Conservation (phyloP, 2,329 filamentous ascomycete genomes). For the Colletotrichum coccodes region DNA sequence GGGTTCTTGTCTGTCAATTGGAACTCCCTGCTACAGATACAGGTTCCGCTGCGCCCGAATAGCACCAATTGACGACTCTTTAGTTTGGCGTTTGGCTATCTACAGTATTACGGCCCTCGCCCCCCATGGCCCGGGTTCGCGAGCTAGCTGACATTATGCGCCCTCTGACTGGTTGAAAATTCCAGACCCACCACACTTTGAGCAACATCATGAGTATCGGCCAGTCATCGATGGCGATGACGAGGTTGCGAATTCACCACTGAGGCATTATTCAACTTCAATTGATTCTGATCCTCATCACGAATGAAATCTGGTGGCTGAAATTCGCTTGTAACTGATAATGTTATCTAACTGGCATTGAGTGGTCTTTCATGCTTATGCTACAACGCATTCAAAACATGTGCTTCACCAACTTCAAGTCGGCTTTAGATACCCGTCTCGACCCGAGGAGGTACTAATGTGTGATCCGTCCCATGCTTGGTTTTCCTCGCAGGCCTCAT, state of each 20-base stretch:
- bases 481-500: too few relatives aligned
- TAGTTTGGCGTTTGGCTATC: constrained; percentile 14
- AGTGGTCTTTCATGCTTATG: too few relatives aligned
- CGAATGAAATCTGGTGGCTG: neutral
- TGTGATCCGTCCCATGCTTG: too few relatives aligned
- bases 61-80: constrained; percentile 26
- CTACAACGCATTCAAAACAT: too few relatives aligned
- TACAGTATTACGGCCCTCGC: constrained; percentile 4
- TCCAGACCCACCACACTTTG: constrained; percentile 1
- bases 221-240: neutral
- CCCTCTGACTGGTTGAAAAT: constrained; percentile 19
- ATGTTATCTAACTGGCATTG: neutral
- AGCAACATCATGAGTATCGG: neutral
- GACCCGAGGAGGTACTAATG: too few relatives aligned
- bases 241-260: neutral
- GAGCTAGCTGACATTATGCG: constrained; percentile 31
- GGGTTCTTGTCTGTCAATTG: constrained; percentile 33
- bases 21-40: constrained; percentile 27
- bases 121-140: constrained; percentile 4
- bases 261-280: neutral
- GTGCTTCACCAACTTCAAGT: too few relatives aligned
- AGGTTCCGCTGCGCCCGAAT: constrained; percentile 18
- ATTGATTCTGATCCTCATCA: too few relatives aligned
- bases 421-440: too few relatives aligned
- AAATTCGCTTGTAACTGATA: neutral